Evolutionary conservation across 257 asterid species (phyloP).

Genomic region (Solanum arcanum): DNA sequence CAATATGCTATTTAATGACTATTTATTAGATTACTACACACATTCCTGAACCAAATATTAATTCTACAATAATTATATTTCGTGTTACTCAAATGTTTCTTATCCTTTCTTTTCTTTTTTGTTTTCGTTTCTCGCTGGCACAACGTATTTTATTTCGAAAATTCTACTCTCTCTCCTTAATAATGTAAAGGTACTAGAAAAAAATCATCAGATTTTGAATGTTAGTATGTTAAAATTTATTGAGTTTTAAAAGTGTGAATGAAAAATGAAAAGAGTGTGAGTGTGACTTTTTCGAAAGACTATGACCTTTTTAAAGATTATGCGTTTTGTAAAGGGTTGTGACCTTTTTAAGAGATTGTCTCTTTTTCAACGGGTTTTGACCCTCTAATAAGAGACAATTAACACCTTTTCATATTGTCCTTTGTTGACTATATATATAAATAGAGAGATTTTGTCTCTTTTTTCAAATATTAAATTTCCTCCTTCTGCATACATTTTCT

Average conservation of each 20-base stretch:
- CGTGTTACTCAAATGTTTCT: neutral
- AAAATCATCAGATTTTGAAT: no score
- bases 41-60: neutral
- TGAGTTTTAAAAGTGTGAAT: no score
- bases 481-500: neutral
- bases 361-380: no score
- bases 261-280: no score
- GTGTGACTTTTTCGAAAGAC: accelerated
- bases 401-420: no score
- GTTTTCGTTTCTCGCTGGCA: neutral
- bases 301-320: no score
- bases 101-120: neutral
- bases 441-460: no score
- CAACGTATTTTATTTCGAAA: neutral
- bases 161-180: neutral
- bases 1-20: neutral
- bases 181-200: no score
- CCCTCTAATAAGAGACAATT: no score
- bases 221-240: neutral
- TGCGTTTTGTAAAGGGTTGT: no score
- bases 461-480: neutral
- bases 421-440: no score
- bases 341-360: no score
- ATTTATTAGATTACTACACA: neutral
- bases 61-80: neutral